Conservation (phyloP, 2,329 filamentous ascomycete genomes). For the Hypoxylon sp. region DNA sequence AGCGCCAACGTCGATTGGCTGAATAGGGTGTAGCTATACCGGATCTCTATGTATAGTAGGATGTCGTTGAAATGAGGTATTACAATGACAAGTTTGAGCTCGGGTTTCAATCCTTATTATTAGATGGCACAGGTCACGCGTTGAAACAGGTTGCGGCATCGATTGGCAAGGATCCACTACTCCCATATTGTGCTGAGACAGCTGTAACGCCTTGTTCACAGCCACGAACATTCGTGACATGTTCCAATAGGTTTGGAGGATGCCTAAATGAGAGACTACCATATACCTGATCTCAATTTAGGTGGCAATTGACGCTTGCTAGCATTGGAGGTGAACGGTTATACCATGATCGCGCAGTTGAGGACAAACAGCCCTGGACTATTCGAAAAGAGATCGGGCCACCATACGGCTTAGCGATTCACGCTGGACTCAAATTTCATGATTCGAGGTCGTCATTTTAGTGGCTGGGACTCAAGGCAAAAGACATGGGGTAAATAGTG, state of each 20-base stretch:
- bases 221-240: conserved; percentile 5
- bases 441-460: not conserved
- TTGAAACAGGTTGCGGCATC: conserved; percentile 18
- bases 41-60: not conserved
- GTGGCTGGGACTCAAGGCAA: not conserved
- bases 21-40: not conserved
- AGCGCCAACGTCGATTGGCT: not conserved
- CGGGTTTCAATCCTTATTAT: conserved; percentile 11
- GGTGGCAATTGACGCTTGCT: not conserved
- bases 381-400: not conserved
- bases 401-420: not conserved
- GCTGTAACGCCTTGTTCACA: conserved; percentile 12
- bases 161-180: conserved; percentile 22
- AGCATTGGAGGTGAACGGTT: not conserved
- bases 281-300: not conserved
- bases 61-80: conserved; percentile 5
- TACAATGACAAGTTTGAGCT: conserved; percentile 10
- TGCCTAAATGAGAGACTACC: conserved; percentile 3
- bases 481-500: not conserved
- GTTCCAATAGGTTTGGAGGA: not conserved
- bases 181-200: not conserved
- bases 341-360: not conserved
- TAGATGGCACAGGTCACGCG: conserved; percentile 11
- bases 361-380: not conserved
- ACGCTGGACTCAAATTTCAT: not conserved